These are phyloP conservation scores for Amphicarpaea edgeworthii DNA, from an alignment of 306 rosid species.

Conservation along the genomic window DNA sequence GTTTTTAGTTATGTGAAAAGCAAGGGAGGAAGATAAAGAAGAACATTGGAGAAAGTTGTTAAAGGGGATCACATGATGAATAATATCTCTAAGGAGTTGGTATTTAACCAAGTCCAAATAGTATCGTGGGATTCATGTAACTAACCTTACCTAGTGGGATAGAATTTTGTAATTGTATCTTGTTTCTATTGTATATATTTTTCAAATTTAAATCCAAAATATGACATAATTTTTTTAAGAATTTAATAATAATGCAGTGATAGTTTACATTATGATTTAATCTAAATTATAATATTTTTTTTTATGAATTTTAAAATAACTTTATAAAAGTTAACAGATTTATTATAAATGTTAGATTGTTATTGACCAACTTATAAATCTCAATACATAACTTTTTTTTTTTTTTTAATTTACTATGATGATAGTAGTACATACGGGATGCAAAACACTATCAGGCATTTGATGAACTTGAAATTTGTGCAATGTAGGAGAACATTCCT, in stretches of 20 bases:
- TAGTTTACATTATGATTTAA: too few species aligned
- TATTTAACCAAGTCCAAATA: neutral
- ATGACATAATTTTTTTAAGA: too few species aligned
- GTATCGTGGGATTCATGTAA: neutral
- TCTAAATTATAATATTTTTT: too few species aligned
- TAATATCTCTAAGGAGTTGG: neutral
- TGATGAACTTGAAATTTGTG: constrained; percentile 42
- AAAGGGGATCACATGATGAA: neutral
- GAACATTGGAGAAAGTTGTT: neutral
- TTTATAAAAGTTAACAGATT: too few species aligned
- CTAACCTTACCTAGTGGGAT: neutral
- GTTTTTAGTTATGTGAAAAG: neutral
- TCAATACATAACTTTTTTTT: too few species aligned
- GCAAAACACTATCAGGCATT: neutral
- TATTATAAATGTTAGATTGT: too few species aligned
- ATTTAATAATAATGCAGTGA: too few species aligned
- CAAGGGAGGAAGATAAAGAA: neutral
- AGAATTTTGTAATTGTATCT: neutral
- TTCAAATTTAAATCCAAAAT: neutral
- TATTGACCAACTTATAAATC: too few species aligned
- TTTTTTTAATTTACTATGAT: constrained; percentile 1
- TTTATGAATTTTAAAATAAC: too few species aligned
- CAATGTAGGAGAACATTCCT: constrained; percentile 70
- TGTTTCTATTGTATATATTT: neutral
- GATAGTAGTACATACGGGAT: neutral